These are phyloP conservation scores for Penicillium sp. DNA, from an alignment of 2,329 filamentous ascomycete genomes.

Conservation along the genomic window DNA sequence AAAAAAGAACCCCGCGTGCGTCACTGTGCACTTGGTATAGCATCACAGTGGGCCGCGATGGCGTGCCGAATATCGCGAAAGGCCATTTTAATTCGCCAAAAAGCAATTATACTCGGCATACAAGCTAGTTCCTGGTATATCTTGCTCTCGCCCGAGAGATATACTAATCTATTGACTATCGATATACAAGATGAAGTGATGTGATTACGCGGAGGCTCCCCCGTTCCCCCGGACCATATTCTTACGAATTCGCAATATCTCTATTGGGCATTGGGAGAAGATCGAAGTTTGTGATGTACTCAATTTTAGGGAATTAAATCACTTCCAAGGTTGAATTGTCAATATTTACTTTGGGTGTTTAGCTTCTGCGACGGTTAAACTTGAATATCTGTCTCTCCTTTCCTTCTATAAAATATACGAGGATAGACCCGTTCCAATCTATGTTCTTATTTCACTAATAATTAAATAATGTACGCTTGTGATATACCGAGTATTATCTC, in stretches of 20 bases:
- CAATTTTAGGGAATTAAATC: background rate
- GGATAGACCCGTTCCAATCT: no score
- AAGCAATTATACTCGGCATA: background rate
- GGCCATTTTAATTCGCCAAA: slow-evolving; percentile 5
- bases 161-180: background rate
- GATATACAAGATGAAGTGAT: background rate
- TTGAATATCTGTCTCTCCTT: background rate
- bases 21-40: slow-evolving; percentile 15
- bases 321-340: no score
- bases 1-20: slow-evolving; percentile 8
- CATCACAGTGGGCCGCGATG: slow-evolving; percentile 38
- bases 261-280: background rate
- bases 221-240: background rate
- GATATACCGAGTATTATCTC: no score
- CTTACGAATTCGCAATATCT: background rate
- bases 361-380: background rate
- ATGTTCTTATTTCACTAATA: background rate
- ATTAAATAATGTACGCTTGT: no score
- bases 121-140: background rate
- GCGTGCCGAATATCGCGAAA: slow-evolving; percentile 18
- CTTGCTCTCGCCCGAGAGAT: background rate
- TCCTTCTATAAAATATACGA: background rate
- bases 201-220: background rate
- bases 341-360: background rate
- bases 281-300: background rate